Percentiles rank a stretch among this genome's conserved stretches.
Evolutionary conservation across 345 rosid species (phyloP).

Genomic region (Triadica sebifera): DNA sequence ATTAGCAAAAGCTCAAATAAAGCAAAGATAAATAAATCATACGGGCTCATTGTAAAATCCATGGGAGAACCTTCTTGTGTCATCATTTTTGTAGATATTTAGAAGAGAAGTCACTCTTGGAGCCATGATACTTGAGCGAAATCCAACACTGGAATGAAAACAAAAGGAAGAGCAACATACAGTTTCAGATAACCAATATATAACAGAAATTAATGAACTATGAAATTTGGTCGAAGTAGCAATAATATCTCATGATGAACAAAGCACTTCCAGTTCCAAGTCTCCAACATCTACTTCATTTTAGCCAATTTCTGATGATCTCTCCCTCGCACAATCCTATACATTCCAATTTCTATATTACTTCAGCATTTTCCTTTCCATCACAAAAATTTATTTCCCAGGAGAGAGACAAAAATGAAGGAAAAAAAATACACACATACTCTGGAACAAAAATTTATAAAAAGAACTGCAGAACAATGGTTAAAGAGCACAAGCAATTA

Average conservation of each 20-base stretch:
- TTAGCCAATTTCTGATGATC: background rate
- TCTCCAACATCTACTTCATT: background rate
- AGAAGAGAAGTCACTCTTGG: conserved; percentile 60
- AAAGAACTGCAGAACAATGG: background rate
- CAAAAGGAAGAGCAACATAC: conserved; percentile 17
- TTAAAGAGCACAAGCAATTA: background rate
- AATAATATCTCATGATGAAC: background rate
- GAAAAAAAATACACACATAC: background rate
- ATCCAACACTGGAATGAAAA: conserved; percentile 58
- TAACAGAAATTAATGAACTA: background rate
- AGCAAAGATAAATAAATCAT: conserved; percentile 24
- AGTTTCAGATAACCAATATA: background rate
- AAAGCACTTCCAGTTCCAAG: background rate
- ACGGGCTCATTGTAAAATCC: conserved; percentile 73
- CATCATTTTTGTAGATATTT: conserved; percentile 56
- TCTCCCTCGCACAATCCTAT: background rate
- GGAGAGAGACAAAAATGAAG: too few species aligned
- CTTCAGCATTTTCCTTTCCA: too few species aligned
- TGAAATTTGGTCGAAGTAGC: background rate
- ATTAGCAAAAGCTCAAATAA: conserved; percentile 8
- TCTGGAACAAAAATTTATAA: background rate
- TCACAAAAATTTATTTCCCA: too few species aligned
- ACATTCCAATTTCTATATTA: background rate
- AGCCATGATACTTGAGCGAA: conserved; percentile 69
- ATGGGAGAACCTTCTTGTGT: conserved; percentile 48